These are phyloP conservation scores for Gossypium gossypioides DNA, from an alignment of 441 rosid genomes.

Conservation along the genomic window DNA sequence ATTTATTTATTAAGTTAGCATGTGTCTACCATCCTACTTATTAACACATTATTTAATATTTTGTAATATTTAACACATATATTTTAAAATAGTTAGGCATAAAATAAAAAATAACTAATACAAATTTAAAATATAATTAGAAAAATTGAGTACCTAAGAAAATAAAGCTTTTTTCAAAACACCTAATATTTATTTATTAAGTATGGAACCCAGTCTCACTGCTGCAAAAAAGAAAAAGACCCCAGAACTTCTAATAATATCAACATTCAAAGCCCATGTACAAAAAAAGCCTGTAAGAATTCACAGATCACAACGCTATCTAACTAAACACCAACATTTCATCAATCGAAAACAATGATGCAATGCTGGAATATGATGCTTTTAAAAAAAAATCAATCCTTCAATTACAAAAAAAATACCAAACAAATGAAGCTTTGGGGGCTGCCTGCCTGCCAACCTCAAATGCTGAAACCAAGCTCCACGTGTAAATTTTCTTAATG, in stretches of 20 bases:
- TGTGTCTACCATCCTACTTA: too few species aligned
- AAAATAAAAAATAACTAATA: too few species aligned
- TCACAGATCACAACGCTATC: constrained; percentile 14
- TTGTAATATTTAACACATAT: too few species aligned
- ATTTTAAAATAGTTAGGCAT: too few species aligned
- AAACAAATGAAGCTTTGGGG: constrained; percentile 14
- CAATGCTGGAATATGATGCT: constrained; percentile 9
- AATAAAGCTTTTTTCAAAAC: too few species aligned
- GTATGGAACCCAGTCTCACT: too few species aligned
- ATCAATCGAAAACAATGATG: not conserved
- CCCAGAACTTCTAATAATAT: not conserved
- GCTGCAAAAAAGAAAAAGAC: not conserved
- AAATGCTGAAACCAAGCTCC: not conserved
- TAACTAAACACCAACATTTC: constrained; percentile 6
- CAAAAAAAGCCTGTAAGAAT: constrained; percentile 15
- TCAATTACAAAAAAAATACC: not conserved
- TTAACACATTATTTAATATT: too few species aligned
- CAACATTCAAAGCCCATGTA: constrained; percentile 13
- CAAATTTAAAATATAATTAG: too few species aligned
- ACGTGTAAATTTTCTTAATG: not conserved
- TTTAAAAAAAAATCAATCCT: not conserved
- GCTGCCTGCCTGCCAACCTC: constrained; percentile 14
- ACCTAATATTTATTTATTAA: too few species aligned
- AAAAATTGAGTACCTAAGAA: too few species aligned
- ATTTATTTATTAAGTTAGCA: too few species aligned